These are phyloP conservation scores for Citrullus amarus DNA, from an alignment of 306 rosid genomes.

Conservation along the genomic window DNA sequence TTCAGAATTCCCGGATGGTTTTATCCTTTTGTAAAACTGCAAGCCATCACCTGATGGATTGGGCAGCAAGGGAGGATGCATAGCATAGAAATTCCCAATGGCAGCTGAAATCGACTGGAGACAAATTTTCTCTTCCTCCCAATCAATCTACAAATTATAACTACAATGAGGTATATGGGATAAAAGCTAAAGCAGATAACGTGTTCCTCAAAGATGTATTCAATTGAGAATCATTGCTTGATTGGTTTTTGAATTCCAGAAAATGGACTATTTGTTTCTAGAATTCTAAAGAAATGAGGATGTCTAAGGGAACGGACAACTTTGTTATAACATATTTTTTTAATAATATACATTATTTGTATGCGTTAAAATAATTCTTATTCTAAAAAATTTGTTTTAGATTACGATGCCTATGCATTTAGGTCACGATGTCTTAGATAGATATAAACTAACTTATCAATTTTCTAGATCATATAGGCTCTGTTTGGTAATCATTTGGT, in stretches of 20 bases:
- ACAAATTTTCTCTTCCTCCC: slow-evolving; percentile 75
- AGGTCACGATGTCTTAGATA: not conserved
- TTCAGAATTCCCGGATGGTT: slow-evolving; percentile 20
- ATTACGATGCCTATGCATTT: not conserved
- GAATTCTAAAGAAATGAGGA: not conserved
- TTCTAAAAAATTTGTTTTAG: not conserved
- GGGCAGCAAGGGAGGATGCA: slow-evolving; percentile 88
- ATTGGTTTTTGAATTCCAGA: not conserved
- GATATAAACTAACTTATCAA: not conserved
- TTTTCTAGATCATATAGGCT: not conserved
- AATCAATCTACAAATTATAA: slow-evolving; percentile 44
- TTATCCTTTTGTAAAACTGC: slow-evolving; percentile 50
- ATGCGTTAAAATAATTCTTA: not conserved
- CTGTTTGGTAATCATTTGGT: no score
- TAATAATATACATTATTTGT: not conserved
- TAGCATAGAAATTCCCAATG: slow-evolving; percentile 77
- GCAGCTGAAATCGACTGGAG: slow-evolving; percentile 73
- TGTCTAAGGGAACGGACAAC: not conserved
- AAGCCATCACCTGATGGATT: slow-evolving; percentile 73
- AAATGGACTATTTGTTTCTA: not conserved
- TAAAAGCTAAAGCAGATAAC: not conserved
- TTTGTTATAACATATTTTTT: not conserved
- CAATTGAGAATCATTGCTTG: not conserved
- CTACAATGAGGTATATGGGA: not conserved
- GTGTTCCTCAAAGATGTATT: not conserved